phyloP scores from a whole-genome alignment of 1,284 basidiomycete species.

The Puccinia triticina region DNA sequence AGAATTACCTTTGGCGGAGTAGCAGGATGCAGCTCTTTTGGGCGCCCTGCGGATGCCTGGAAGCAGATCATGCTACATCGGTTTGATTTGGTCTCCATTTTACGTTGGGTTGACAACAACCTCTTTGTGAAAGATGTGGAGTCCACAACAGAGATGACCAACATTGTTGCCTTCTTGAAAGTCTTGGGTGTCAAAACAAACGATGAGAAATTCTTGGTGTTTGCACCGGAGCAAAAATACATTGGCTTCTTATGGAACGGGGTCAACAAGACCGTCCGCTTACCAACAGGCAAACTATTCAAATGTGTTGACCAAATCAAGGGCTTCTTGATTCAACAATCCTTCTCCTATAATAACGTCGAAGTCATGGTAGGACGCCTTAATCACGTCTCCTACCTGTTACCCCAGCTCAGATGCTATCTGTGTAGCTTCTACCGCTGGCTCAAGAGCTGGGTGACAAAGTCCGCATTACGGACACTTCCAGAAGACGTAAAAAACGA shows the following conservation, averaged over 20 bases:
- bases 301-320: neutral
- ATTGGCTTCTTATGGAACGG: constrained; percentile 16
- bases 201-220: neutral
- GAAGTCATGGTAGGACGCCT: no score
- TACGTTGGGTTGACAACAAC: no score
- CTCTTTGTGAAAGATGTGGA: neutral
- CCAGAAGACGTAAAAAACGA: no score
- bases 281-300: neutral
- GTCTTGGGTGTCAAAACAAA: constrained; percentile 5
- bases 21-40: neutral
- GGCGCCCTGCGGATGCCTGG: constrained; percentile 9
- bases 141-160: neutral
- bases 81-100: no score
- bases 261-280: neutral
- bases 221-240: no score
- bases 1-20: neutral
- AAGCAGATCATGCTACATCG: neutral
- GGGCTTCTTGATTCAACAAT: no score
- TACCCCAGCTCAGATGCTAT: no score
- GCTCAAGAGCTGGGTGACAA: no score
- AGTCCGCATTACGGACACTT: no score
- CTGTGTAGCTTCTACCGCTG: no score
- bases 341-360: no score
- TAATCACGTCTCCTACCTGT: no score
- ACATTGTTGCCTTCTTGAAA: neutral